Evolutionary conservation across 2,329 filamentous ascomycete species (phyloP).

Genomic region (Sclerotiophoma versabilis): DNA sequence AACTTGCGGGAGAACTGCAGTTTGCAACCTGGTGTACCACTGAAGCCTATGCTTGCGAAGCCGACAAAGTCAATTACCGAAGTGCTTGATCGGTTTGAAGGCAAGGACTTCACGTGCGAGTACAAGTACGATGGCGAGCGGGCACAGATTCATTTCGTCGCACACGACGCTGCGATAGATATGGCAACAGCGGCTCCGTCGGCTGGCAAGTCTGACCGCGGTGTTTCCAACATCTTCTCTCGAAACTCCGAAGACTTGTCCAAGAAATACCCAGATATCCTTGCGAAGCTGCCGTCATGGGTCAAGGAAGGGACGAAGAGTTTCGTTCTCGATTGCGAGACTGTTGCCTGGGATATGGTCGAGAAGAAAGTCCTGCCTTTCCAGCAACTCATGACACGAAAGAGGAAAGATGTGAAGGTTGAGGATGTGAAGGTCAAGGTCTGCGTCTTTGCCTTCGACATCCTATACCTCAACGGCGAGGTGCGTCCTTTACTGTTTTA

Average conservation of each 20-base stretch:
- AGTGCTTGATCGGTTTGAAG: slow-evolving; percentile 94
- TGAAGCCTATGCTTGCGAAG: slow-evolving; percentile 99
- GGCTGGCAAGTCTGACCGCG: slow-evolving; percentile 71
- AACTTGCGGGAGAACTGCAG: slow-evolving; percentile 86
- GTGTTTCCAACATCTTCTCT: slow-evolving; percentile 93
- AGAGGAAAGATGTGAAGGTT: slow-evolving; percentile 94
- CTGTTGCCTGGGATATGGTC: slow-evolving; percentile 92
- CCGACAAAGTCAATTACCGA: slow-evolving; percentile 98
- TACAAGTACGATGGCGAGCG: slow-evolving; percentile 99
- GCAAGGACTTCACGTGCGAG: slow-evolving; percentile 95
- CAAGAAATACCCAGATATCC: slow-evolving; percentile 96
- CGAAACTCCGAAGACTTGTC: slow-evolving; percentile 96
- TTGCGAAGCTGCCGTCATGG: slow-evolving; percentile 87
- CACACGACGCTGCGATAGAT: slow-evolving; percentile 75
- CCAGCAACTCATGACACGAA: slow-evolving; percentile 97
- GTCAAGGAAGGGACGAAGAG: slow-evolving; percentile 88
- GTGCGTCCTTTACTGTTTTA: slow-evolving; percentile 47
- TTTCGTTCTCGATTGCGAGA: slow-evolving; percentile 98
- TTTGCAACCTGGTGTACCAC: slow-evolving; percentile 87
- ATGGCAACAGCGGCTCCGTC: slow-evolving; percentile 66
- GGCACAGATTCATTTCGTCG: slow-evolving; percentile 98
- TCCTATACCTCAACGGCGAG: slow-evolving; percentile 91
- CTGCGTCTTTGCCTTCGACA: slow-evolving; percentile 94
- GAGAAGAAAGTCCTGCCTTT: slow-evolving; percentile 97
- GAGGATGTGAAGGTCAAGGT: slow-evolving; percentile 97